Evolutionary conservation across 495 filamentous ascomycete genomes (phyloP).

Genomic region (Alectoria sarmentosa): DNA sequence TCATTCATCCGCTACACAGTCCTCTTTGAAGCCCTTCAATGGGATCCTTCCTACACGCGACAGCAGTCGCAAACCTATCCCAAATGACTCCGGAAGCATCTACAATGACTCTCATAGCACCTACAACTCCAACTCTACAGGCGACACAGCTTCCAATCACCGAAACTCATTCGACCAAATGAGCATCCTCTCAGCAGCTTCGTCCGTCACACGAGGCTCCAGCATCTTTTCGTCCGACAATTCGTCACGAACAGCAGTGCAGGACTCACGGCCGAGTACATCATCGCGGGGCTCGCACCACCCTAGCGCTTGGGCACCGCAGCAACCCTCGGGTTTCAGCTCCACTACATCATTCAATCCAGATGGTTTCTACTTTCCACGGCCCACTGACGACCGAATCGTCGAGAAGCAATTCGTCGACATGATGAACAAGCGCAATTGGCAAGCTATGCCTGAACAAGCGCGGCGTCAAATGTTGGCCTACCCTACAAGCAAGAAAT

Average conservation of each 20-base stretch:
- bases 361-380: constrained; percentile 57
- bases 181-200: constrained; percentile 55
- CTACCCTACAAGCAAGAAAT: constrained; percentile 90
- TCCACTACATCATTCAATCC: constrained; percentile 44
- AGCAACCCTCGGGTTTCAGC: constrained; percentile 39
- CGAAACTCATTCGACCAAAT: constrained; percentile 63
- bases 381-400: constrained; percentile 73
- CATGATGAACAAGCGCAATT: constrained; percentile 95
- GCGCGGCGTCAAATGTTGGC: constrained; percentile 91
- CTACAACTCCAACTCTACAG: constrained; percentile 61
- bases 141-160: constrained; percentile 63
- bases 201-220: constrained; percentile 54
- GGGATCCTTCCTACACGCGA: constrained; percentile 47
- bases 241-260: constrained; percentile 53
- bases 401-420: constrained; percentile 90
- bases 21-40: constrained; percentile 56
- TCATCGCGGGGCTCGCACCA: constrained; percentile 23
- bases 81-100: constrained; percentile 47
- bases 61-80: constrained; percentile 59
- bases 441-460: constrained; percentile 94
- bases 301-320: constrained; percentile 31
- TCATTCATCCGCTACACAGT: constrained; percentile 42
- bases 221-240: constrained; percentile 55
- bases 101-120: constrained; percentile 42
- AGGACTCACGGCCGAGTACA: constrained; percentile 25